Evolutionary conservation across 208 protist species (phyloP).

Genomic region (Leishmania braziliensis): DNA sequence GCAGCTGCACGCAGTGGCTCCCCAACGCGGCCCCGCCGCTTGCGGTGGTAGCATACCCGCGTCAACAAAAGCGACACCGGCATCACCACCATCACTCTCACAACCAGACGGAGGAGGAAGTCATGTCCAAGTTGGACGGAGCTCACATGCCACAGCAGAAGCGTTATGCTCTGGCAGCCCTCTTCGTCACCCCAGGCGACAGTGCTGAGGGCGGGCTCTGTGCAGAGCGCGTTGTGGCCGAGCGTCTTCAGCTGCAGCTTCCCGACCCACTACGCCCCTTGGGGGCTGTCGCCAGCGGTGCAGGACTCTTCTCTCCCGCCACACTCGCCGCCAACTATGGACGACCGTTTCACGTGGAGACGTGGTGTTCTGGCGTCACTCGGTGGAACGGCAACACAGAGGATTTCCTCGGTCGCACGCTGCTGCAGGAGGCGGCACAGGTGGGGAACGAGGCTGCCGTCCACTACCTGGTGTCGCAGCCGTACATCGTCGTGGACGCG

Average conservation of each 20-base stretch:
- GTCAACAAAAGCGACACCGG: not conserved
- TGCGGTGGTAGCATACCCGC: constrained; percentile 22
- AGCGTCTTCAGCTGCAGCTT: constrained; percentile 71
- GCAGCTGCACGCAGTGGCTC: constrained; percentile 37
- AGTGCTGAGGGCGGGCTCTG: constrained; percentile 29
- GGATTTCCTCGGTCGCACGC: constrained; percentile 76
- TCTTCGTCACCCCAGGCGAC: constrained; percentile 69
- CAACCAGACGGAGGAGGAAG: not conserved
- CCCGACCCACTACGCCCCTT: constrained; percentile 13
- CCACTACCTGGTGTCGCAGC: constrained; percentile 55
- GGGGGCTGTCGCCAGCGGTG: constrained; percentile 11
- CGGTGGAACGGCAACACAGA: constrained; percentile 76
- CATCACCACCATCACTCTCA: not conserved
- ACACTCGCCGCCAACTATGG: constrained; percentile 34
- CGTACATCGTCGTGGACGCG: constrained; percentile 59
- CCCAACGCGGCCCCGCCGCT: constrained; percentile 14
- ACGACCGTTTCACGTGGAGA: constrained; percentile 27
- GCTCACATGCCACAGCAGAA: constrained; percentile 20
- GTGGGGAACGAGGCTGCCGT: constrained; percentile 60
- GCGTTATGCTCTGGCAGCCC: constrained; percentile 45
- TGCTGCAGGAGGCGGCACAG: constrained; percentile 72
- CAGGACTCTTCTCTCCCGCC: constrained; percentile 19
- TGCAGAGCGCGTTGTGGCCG: constrained; percentile 57
- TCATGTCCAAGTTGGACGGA: not conserved
- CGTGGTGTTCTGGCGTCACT: constrained; percentile 45